Conservation (phyloP, 2,329 filamentous ascomycete genomes). For the Arthrobotrys entomopaga region DNA sequence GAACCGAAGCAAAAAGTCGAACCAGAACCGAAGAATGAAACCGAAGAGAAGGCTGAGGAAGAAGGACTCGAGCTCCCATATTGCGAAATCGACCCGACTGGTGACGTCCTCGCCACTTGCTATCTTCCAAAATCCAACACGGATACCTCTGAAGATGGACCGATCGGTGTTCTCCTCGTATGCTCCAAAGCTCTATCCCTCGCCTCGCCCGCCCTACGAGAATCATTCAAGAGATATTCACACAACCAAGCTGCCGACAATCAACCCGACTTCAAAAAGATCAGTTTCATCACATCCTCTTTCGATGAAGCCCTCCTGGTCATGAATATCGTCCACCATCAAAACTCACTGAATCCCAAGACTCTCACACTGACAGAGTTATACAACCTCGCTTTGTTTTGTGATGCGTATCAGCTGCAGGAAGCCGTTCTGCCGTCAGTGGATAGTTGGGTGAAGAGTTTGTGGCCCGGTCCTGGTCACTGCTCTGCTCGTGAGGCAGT, state of each 20-base stretch:
- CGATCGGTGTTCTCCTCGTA: slow-evolving; percentile 7
- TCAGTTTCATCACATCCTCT: neutral
- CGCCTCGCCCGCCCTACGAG: slow-evolving; percentile 9
- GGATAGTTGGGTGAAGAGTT: slow-evolving; percentile 5
- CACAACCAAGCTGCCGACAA: neutral
- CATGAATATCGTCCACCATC: slow-evolving; percentile 29
- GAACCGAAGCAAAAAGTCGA: no score
- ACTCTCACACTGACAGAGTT: slow-evolving; percentile 4
- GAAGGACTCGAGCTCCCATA: neutral
- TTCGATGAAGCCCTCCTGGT: neutral
- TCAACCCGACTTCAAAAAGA: neutral
- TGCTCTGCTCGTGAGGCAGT: neutral
- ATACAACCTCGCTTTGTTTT: slow-evolving; percentile 18
- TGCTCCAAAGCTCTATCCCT: slow-evolving; percentile 17
- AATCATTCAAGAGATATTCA: neutral
- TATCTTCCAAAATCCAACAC: neutral
- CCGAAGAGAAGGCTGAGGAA: slow-evolving; percentile 1
- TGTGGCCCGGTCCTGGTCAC: slow-evolving; percentile 14
- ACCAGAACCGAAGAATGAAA: no score
- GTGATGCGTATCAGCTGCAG: slow-evolving; percentile 16
- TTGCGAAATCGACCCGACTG: slow-evolving; percentile 11
- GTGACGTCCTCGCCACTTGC: slow-evolving; percentile 14
- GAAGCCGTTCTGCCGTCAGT: slow-evolving; percentile 9
- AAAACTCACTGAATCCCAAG: slow-evolving; percentile 15
- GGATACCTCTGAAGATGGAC: neutral